Conservation (phyloP, 2,329 filamentous ascomycete species). For the Colletotrichum aenigma region DNA sequence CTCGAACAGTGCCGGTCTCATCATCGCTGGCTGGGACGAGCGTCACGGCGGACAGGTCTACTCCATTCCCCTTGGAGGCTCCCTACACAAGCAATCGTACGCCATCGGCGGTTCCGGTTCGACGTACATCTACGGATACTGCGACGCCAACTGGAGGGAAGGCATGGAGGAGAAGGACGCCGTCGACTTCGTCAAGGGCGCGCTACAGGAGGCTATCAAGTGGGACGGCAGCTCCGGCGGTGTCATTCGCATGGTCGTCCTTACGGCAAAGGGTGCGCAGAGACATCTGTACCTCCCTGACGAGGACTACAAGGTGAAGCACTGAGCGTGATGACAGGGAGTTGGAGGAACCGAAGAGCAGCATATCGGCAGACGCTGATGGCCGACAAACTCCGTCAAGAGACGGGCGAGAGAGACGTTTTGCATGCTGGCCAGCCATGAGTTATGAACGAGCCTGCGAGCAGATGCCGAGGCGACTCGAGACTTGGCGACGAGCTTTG, state of each 20-base stretch:
- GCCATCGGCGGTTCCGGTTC: constrained; percentile 96
- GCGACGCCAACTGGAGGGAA: constrained; percentile 94
- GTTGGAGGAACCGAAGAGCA: neutral
- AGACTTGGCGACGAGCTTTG: constrained; percentile 13
- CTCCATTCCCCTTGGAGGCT: constrained; percentile 94
- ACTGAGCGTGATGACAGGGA: constrained; percentile 40
- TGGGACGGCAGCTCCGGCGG: constrained; percentile 99
- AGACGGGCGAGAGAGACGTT: neutral
- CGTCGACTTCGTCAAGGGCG: constrained; percentile 89
- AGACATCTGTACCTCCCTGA: constrained; percentile 96
- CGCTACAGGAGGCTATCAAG: constrained; percentile 93
- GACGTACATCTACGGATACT: constrained; percentile 99
- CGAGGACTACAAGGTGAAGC: constrained; percentile 77
- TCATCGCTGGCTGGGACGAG: constrained; percentile 97
- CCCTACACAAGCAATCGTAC: constrained; percentile 96
- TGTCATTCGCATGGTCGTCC: constrained; percentile 96
- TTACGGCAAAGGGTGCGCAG: constrained; percentile 88
- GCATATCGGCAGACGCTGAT: neutral
- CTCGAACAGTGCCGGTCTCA: constrained; percentile 75
- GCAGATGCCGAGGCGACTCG: constrained; percentile 2
- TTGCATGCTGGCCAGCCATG: constrained; percentile 1
- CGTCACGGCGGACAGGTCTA: constrained; percentile 97
- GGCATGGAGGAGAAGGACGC: constrained; percentile 92
- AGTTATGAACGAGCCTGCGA: constrained; percentile 10
- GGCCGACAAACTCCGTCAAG: neutral